Percentiles rank a stretch among this genome's conserved stretches.
Conservation (phyloP, 176 grass and related monocot species). For the Rhynchospora pubera region DNA sequence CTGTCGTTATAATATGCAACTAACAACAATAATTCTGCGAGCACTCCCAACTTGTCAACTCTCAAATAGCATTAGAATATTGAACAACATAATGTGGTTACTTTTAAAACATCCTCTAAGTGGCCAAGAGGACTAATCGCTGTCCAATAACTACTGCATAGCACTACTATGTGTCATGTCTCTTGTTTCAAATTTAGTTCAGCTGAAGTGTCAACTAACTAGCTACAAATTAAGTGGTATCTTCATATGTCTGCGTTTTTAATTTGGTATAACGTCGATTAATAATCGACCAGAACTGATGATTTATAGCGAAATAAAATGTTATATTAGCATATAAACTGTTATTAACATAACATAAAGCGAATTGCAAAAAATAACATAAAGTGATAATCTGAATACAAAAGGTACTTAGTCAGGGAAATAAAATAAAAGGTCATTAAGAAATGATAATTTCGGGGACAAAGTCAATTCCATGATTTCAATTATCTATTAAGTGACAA, state of each 20-base stretch:
- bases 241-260: too few relatives aligned
- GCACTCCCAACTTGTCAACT: too few relatives aligned
- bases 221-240: too few relatives aligned
- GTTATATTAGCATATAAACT: too few relatives aligned
- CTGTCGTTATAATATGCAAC: too few relatives aligned
- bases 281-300: too few relatives aligned
- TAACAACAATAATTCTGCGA: too few relatives aligned
- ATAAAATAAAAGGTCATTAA: not conserved
- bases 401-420: not conserved
- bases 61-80: not conserved
- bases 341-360: too few relatives aligned
- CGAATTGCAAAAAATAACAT: too few relatives aligned
- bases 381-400: not conserved
- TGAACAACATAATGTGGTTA: not conserved
- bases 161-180: not conserved
- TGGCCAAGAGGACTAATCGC: not conserved
- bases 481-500: not conserved
- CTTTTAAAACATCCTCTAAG: not conserved
- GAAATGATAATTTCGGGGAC: not conserved
- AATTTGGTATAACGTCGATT: too few relatives aligned
- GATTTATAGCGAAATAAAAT: too few relatives aligned
- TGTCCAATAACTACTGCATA: not conserved
- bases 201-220: not conserved
- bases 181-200: not conserved
- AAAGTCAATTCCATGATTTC: not conserved